A percentile compares a stretch with the other conserved stretches of the same genome.
phyloP scores from a whole-genome alignment of 345 rosid genomes.

The Hibiscus trionum region DNA sequence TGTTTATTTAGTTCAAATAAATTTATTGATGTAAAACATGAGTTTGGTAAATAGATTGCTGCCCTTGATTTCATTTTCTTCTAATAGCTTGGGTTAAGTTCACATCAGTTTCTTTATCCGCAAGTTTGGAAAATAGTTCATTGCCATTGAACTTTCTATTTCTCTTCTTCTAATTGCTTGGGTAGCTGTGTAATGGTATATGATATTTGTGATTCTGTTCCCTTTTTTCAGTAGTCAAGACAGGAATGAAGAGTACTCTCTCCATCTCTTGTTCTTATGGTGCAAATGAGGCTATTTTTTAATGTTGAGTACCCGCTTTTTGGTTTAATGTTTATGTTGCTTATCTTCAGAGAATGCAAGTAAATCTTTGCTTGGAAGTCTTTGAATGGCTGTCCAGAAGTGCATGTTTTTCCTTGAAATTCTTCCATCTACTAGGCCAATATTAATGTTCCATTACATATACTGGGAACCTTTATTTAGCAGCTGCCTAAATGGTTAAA shows the following conservation, averaged over 20 bases:
- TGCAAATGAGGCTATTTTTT: background rate
- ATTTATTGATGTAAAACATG: background rate
- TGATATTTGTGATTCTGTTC: background rate
- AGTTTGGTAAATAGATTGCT: background rate
- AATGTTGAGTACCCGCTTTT: background rate
- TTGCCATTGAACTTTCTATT: background rate
- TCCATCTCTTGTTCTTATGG: background rate
- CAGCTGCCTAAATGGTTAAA: background rate
- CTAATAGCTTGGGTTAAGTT: slow-evolving; percentile 2
- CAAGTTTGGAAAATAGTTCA: background rate
- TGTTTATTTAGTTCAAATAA: background rate
- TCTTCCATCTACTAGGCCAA: background rate
- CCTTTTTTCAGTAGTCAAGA: background rate
- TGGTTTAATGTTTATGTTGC: background rate
- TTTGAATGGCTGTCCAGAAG: background rate
- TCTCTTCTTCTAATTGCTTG: slow-evolving; percentile 9
- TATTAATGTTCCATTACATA: background rate
- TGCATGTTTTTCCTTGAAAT: background rate
- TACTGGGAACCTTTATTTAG: background rate
- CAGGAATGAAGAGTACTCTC: background rate
- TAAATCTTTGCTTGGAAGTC: background rate
- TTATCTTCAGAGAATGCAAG: background rate
- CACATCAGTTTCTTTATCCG: background rate
- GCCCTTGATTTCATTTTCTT: background rate
- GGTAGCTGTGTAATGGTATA: background rate